A percentile compares a stretch with the other conserved stretches of the same genome.
Conservation (phyloP, 2,329 filamentous ascomycete species). For the Didymella segeticola region DNA sequence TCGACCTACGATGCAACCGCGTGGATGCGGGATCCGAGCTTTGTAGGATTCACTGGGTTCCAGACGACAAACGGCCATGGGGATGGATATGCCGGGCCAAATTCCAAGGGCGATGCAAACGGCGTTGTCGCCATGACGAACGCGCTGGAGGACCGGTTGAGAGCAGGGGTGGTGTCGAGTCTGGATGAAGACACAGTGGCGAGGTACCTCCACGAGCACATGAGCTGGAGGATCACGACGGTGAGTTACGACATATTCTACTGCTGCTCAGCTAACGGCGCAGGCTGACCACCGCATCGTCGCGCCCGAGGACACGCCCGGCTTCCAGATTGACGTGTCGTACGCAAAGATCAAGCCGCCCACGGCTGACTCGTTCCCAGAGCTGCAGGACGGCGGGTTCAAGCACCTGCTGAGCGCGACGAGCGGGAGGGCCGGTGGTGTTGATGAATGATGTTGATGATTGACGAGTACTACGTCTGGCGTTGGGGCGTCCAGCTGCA, state of each 20-base stretch:
- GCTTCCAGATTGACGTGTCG: conserved; percentile 51
- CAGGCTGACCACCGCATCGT: conserved; percentile 49
- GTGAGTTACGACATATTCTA: conserved; percentile 16
- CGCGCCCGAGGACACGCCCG: conserved; percentile 40
- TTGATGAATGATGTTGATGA: not conserved
- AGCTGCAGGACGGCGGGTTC: conserved; percentile 17
- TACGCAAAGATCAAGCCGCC: conserved; percentile 50
- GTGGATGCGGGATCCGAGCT: conserved; percentile 63
- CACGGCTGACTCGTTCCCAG: conserved; percentile 22
- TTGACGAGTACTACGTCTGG: not conserved
- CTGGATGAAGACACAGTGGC: conserved; percentile 30
- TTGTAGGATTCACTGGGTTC: conserved; percentile 67
- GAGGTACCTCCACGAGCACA: conserved; percentile 28
- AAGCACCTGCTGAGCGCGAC: conserved; percentile 16
- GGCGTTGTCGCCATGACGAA: conserved; percentile 56
- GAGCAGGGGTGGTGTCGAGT: conserved; percentile 41
- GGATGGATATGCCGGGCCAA: conserved; percentile 6
- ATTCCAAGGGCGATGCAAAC: conserved; percentile 23
- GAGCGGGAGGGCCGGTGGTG: conserved; percentile 10
- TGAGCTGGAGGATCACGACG: conserved; percentile 35
- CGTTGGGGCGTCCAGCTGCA: no score
- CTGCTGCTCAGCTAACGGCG: not conserved
- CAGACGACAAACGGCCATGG: conserved; percentile 33
- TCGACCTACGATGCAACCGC: conserved; percentile 60
- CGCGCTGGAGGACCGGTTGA: conserved; percentile 46